Evolutionary conservation across 805 yeast species (phyloP).

Genomic region (Candida golubevii): DNA sequence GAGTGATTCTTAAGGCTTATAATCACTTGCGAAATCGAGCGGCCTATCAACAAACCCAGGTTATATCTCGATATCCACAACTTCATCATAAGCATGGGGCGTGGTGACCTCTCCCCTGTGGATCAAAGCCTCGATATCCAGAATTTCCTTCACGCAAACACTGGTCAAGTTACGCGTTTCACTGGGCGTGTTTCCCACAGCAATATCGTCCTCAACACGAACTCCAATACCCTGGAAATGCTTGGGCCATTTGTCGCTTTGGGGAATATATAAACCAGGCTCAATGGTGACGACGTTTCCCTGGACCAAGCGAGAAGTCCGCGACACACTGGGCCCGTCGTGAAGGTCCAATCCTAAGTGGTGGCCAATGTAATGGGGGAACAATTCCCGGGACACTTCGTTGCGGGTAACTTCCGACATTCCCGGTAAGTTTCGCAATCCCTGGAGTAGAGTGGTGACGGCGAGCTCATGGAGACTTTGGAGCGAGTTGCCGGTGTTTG

Average conservation of each 20-base stretch:
- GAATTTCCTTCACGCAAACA: constrained; percentile 82
- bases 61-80: constrained; percentile 24
- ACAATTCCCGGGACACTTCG: constrained; percentile 52
- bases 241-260: constrained; percentile 65
- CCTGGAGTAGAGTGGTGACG: constrained; percentile 53
- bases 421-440: constrained; percentile 67
- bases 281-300: constrained; percentile 93
- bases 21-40: too few species aligned
- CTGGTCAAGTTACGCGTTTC: constrained; percentile 57
- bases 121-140: constrained; percentile 71
- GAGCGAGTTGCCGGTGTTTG: constrained; percentile 47
- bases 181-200: constrained; percentile 57
- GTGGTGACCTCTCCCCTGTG: constrained; percentile 52
- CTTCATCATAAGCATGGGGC: constrained; percentile 34
- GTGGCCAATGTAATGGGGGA: constrained; percentile 96
- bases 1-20: too few species aligned
- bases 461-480: constrained; percentile 75
- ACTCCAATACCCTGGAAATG: constrained; percentile 86
- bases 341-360: constrained; percentile 91
- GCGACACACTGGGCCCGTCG: constrained; percentile 65
- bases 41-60: background rate
- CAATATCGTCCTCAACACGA: constrained; percentile 91
- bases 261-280: constrained; percentile 92
- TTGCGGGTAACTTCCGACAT: constrained; percentile 47
- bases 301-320: constrained; percentile 46